Evolutionary conservation across 805 yeast genomes (phyloP).

Genomic region (Zygotorulaspora danielsina): DNA sequence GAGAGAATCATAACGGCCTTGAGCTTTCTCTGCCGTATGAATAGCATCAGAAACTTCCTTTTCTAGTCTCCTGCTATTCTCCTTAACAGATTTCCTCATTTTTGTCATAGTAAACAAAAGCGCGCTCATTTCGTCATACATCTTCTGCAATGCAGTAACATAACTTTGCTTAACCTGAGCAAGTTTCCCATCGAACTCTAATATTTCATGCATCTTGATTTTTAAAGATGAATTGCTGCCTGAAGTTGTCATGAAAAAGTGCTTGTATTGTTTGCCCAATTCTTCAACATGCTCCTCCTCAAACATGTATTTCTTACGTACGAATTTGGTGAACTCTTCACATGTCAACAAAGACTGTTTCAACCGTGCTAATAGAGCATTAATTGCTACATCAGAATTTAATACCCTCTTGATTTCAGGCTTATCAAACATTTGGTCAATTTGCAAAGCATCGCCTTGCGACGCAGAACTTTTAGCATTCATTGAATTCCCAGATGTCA

Average conservation of each 20-base stretch:
- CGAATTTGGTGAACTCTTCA: conserved; percentile 76
- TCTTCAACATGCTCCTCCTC: conserved; percentile 79
- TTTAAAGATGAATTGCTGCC: conserved; percentile 47
- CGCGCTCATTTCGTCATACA: conserved; percentile 79
- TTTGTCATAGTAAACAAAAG: conserved; percentile 65
- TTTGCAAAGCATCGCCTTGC: conserved; percentile 1
- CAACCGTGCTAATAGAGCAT: conserved; percentile 62
- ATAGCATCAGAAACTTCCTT: conserved; percentile 83
- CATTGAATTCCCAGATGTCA: neutral
- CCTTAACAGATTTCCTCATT: conserved; percentile 73
- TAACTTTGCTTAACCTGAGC: conserved; percentile 69
- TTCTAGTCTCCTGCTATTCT: conserved; percentile 75
- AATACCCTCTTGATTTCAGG: conserved; percentile 50
- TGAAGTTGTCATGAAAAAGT: conserved; percentile 34
- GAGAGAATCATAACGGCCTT: conserved; percentile 64
- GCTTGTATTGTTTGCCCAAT: conserved; percentile 62
- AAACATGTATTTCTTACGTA: conserved; percentile 69
- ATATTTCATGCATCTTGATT: conserved; percentile 58
- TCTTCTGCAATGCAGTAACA: conserved; percentile 72
- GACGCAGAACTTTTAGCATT: conserved; percentile 2
- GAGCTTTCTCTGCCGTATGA: conserved; percentile 82
- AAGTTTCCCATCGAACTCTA: conserved; percentile 74
- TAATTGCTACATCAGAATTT: conserved; percentile 72
- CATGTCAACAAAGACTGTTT: conserved; percentile 78
- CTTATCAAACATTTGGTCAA: conserved; percentile 40